Evolutionary conservation across 495 filamentous ascomycete species (phyloP).

Genomic region (Aspergillus campestris): DNA sequence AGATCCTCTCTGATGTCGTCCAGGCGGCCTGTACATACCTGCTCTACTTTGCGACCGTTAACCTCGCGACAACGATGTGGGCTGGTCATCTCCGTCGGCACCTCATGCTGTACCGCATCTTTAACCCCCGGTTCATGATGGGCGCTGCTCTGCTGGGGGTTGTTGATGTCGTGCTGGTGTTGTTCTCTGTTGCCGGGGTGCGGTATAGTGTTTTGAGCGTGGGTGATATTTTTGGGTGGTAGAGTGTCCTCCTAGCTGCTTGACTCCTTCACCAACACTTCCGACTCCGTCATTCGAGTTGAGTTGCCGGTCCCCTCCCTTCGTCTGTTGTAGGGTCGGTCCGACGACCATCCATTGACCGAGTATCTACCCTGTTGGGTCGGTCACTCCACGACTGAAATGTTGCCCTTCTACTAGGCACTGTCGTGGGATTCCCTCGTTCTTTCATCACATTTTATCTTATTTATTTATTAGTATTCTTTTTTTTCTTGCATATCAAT

Average conservation of each 20-base stretch:
- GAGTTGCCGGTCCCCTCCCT: no score
- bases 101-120: conserved; percentile 96
- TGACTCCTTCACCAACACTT: not conserved
- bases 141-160: conserved; percentile 63
- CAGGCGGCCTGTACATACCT: conserved; percentile 64
- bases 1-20: conserved; percentile 57
- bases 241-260: not conserved
- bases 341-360: no score
- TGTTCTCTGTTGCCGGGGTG: conserved; percentile 61
- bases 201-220: conserved; percentile 68
- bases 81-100: conserved; percentile 80
- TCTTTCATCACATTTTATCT: no score
- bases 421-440: no score
- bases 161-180: conserved; percentile 64
- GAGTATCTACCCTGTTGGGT: no score
- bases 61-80: conserved; percentile 78
- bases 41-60: conserved; percentile 71
- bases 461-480: no score
- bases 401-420: no score
- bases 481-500: no score
- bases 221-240: conserved; percentile 83
- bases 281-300: no score
- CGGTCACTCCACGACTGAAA: no score
- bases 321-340: no score
- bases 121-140: conserved; percentile 82